Base-by-base conservation (phyloP, 2,329 filamentous ascomycete species). In the Colletotrichum orbiculare region DNA sequence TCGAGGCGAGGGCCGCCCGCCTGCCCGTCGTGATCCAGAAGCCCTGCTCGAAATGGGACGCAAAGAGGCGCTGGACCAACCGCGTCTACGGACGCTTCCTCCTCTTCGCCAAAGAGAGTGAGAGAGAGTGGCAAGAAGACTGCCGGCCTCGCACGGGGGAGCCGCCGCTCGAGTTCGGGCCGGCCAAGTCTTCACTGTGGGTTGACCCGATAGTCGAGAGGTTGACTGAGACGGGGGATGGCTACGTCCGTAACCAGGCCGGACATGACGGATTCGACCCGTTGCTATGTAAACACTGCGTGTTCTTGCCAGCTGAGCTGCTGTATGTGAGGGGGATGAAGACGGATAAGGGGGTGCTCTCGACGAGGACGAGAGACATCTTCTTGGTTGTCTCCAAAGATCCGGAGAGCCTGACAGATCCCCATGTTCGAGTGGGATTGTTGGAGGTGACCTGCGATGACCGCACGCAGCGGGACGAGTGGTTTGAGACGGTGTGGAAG, bases 1-100 rank as follows among this genome's bases (percentile, higher is more conserved):
- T 59, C 2, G 15, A 11, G 6, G 45, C 49, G 3, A 49, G 7
- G 2, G 12, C 33, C 4, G 11, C 12, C 8, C 59, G 45, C 3
- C 9, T 62, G 10, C 46, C 53, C 6, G 15, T 62, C 37, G 25
- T 56, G 37, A 57, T 62, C 8, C 59, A 62, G 33, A 35, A 8
- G 25, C 52, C 52, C 8, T 56, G 59, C 6, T 35, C 45, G 0
- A 38, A 38, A 1, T 62, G 59, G 59, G 33, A 62, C 15, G 15
- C 15, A 1, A 50, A 62, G 34, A 33, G 53, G 1, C 52, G 53
- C 0, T 46, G 45, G 45, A 45, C 45, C 4, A 15, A 39, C 7
- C 43, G 46, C 6, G 2, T n/a, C 0, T 62, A 62, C 11, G 53
- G 59, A 2, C 49, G 12, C 6, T 62, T 38, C 8, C 34, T 45